Evolutionary conservation across 2,329 filamentous ascomycete species (phyloP).

Genomic region (Huntiella decipiens): DNA sequence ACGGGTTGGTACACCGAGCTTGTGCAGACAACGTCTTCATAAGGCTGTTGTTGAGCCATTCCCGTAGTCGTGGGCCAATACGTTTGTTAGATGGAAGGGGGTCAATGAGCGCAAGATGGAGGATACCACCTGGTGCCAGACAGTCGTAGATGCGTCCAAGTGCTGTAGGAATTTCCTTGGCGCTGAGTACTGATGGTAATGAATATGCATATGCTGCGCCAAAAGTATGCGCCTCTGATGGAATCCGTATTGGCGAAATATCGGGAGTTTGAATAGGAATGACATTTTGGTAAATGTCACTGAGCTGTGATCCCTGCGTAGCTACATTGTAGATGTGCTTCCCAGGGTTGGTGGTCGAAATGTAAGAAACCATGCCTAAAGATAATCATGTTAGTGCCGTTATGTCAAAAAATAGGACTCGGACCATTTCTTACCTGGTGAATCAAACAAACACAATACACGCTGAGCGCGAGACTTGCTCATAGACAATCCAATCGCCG

Average conservation of each 20-base stretch:
- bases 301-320: constrained; percentile 12
- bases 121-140: constrained; percentile 32
- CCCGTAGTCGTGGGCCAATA: constrained; percentile 35
- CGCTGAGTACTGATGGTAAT: constrained; percentile 37
- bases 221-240: constrained; percentile 25
- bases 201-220: constrained; percentile 32
- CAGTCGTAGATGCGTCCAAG: constrained; percentile 37
- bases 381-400: neutral
- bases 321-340: constrained; percentile 29
- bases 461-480: constrained; percentile 5
- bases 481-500: neutral
- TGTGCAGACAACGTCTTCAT: constrained; percentile 37
- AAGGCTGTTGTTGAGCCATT: constrained; percentile 44
- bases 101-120: constrained; percentile 44
- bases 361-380: constrained; percentile 29
- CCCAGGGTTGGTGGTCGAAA: constrained; percentile 25
- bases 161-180: constrained; percentile 34
- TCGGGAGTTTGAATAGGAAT: constrained; percentile 22
- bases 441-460: constrained; percentile 32
- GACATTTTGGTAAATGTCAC: constrained; percentile 21
- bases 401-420: neutral
- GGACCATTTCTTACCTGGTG: constrained; percentile 22
- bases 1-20: constrained; percentile 41
- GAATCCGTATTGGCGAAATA: constrained; percentile 19
- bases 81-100: constrained; percentile 36